Conservation (phyloP, 1,139 yeast genomes). For the Zygoascus hellenicus region DNA sequence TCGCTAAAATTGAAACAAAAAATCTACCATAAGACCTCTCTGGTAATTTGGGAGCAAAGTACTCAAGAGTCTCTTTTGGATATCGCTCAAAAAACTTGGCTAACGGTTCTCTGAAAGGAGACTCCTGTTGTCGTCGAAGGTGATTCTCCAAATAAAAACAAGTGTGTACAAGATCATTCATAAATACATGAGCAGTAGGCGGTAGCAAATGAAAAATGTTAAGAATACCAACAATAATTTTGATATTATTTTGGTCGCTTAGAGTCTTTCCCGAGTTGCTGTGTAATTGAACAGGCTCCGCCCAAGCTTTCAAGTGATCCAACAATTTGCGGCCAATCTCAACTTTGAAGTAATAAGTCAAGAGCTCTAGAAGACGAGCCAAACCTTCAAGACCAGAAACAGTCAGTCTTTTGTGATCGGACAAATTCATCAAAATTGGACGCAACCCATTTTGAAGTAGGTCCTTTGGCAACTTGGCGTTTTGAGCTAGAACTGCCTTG, state of each 20-base stretch:
- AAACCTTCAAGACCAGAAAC: constrained; percentile 89
- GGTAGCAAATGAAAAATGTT: constrained; percentile 91
- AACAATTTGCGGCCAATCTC: constrained; percentile 91
- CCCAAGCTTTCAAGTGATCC: constrained; percentile 96
- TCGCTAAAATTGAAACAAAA: constrained; percentile 53
- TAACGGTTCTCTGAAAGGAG: constrained; percentile 90
- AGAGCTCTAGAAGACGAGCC: constrained; percentile 75
- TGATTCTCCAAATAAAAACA: constrained; percentile 75
- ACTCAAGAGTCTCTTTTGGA: constrained; percentile 66
- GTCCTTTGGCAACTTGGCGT: constrained; percentile 87
- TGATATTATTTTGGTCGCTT: constrained; percentile 73
- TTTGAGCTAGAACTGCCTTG: constrained; percentile 75
- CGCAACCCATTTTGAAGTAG: constrained; percentile 86
- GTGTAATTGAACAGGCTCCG: constrained; percentile 72
- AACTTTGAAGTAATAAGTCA: constrained; percentile 90
- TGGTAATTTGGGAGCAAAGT: constrained; percentile 61
- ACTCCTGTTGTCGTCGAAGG: constrained; percentile 74
- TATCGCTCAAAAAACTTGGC: constrained; percentile 84
- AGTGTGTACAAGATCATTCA: constrained; percentile 78
- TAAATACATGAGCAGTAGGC: constrained; percentile 83
- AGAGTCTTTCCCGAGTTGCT: constrained; percentile 67
- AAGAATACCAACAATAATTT: constrained; percentile 82
- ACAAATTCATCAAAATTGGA: constrained; percentile 90
- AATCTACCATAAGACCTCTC: constrained; percentile 66
- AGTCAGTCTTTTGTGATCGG: constrained; percentile 87